A percentile compares a stretch with the other conserved stretches of the same genome.
phyloP scores from a whole-genome alignment of 805 yeast genomes.

The Candida awuae region DNA sequence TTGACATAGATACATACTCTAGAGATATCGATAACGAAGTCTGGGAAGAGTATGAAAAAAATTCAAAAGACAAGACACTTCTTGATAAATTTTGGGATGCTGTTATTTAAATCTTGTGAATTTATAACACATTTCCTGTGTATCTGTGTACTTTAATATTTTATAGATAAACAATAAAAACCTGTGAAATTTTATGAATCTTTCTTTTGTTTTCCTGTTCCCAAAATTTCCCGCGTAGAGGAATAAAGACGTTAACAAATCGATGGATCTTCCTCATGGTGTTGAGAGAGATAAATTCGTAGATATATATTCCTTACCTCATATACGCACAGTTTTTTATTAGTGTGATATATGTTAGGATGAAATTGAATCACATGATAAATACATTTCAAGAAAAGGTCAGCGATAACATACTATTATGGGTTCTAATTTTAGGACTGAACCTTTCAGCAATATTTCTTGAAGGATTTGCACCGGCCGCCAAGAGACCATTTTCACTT shows the following conservation, averaged over 20 bases:
- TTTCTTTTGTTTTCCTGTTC: too few species aligned
- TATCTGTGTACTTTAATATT: not conserved
- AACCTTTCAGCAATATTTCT: constrained; percentile 9
- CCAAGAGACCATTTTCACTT: constrained; percentile 37
- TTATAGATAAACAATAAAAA: not conserved
- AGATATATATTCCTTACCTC: too few species aligned
- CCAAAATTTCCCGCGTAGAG: too few species aligned
- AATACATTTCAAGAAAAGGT: constrained; percentile 6
- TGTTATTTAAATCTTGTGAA: constrained; percentile 3
- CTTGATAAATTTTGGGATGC: constrained; percentile 13
- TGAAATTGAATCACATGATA: not conserved
- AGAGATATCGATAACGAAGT: constrained; percentile 33
- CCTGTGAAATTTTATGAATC: too few species aligned
- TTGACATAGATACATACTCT: constrained; percentile 36
- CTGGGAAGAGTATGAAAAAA: constrained; percentile 42
- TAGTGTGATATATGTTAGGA: not conserved
- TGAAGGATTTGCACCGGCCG: constrained; percentile 31
- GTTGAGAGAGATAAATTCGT: too few species aligned
- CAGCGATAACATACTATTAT: constrained; percentile 5
- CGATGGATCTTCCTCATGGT: too few species aligned
- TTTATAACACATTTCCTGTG: not conserved
- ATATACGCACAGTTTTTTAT: not conserved
- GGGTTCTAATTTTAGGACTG: constrained; percentile 4
- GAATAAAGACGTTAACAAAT: too few species aligned
- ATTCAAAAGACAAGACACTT: not conserved